These are phyloP conservation scores for Entamoeba invadens DNA, from an alignment of 208 protist species.

Conservation along the genomic window DNA sequence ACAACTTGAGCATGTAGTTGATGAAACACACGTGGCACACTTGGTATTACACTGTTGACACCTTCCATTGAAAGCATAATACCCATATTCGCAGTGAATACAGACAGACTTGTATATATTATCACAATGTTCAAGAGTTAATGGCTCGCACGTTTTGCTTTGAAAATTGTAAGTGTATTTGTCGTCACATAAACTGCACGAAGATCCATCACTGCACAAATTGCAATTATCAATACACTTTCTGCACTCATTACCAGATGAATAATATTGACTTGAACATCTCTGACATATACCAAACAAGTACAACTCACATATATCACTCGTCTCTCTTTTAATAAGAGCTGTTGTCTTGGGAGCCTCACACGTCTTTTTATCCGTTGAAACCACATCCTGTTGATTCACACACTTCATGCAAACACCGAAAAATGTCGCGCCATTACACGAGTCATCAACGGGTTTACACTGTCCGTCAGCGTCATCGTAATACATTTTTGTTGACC, in stretches of 20 bases:
- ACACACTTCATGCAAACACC: neutral
- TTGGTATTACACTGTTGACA: neutral
- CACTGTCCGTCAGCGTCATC: neutral
- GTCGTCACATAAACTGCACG: neutral
- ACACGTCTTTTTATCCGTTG: neutral
- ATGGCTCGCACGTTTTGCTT: neutral
- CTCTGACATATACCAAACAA: neutral
- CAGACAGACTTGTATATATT: neutral
- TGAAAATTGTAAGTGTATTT: neutral
- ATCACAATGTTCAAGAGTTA: neutral
- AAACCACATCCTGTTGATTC: neutral
- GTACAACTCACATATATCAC: neutral
- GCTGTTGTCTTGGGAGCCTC: neutral
- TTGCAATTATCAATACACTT: neutral
- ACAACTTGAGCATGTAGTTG: neutral
- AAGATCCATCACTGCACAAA: neutral
- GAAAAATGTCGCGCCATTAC: neutral
- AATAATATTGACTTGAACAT: neutral
- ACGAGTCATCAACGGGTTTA: neutral
- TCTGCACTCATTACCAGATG: neutral
- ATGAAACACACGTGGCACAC: neutral
- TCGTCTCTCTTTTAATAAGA: no score
- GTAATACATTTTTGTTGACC: neutral
- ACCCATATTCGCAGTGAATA: neutral
- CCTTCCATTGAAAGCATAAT: neutral